Percentiles rank a stretch among this genome's conserved stretches.
Conservation (phyloP, 2,329 filamentous ascomycete genomes). For the Cordyceps cicadae region DNA sequence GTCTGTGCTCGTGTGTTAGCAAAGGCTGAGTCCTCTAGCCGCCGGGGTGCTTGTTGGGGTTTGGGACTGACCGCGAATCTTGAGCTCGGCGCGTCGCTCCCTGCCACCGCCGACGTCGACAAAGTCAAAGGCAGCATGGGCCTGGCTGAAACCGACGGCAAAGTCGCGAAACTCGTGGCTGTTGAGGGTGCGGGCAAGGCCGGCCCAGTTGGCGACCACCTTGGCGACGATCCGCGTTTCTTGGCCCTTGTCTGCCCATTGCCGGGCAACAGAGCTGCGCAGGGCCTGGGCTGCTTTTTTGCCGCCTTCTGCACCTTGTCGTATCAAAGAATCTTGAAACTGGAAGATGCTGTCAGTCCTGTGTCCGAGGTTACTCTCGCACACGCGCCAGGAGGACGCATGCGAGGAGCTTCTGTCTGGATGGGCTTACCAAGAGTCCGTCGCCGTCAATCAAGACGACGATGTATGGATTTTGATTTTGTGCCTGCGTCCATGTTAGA, state of each 20-base stretch:
- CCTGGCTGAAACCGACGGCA: constrained; percentile 51
- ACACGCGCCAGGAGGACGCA: neutral
- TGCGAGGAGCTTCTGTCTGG: neutral
- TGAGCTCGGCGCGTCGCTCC: constrained; percentile 49
- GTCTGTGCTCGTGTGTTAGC: constrained; percentile 27
- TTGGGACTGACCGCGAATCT: constrained; percentile 46
- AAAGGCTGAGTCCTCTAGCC: neutral
- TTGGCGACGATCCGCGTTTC: constrained; percentile 48
- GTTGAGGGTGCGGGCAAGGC: constrained; percentile 41
- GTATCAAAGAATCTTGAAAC: constrained; percentile 50
- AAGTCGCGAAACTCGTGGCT: constrained; percentile 48
- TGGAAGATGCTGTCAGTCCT: constrained; percentile 21
- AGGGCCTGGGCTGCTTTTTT: constrained; percentile 44
- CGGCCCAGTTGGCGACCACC: constrained; percentile 46
- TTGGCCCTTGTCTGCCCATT: constrained; percentile 35
- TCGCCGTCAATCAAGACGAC: constrained; percentile 56
- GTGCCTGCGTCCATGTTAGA: constrained; percentile 11
- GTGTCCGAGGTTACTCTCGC: neutral
- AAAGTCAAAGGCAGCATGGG: constrained; percentile 53
- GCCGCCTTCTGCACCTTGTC: constrained; percentile 47
- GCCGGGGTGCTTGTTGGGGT: neutral
- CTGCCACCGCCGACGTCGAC: constrained; percentile 53
- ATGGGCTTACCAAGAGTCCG: constrained; percentile 43
- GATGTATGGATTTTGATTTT: constrained; percentile 52
- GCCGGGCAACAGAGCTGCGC: constrained; percentile 37